A percentile compares a stretch with the other conserved stretches of the same genome.
Conservation (phyloP, 2,329 filamentous ascomycete species). For the Sporothrix globosa region DNA sequence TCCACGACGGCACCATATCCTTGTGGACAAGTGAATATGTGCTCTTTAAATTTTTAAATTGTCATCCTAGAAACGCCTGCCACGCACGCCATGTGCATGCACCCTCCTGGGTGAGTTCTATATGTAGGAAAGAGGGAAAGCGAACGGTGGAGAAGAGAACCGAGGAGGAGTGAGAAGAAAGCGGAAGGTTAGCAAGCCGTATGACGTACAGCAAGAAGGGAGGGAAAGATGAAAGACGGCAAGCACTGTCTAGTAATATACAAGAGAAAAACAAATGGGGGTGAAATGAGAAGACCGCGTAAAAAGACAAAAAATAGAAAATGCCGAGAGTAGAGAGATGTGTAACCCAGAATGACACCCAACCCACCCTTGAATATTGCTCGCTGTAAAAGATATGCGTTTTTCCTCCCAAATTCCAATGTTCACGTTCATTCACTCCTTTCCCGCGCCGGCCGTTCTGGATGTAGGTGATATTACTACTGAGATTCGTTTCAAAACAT, state of each 20-base stretch:
- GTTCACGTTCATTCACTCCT: neutral
- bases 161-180: neutral
- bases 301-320: neutral
- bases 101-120: slow-evolving; percentile 32
- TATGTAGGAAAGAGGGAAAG: slow-evolving; percentile 21
- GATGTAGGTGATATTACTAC: slow-evolving; percentile 11
- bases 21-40: neutral
- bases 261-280: neutral
- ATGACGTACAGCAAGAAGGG: neutral
- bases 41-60: slow-evolving; percentile 19
- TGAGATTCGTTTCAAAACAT: slow-evolving; percentile 18
- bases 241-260: slow-evolving; percentile 29
- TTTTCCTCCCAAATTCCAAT: neutral
- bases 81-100: slow-evolving; percentile 33
- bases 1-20: neutral
- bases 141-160: neutral
- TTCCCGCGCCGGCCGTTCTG: neutral
- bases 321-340: slow-evolving; percentile 34
- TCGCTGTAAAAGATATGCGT: slow-evolving; percentile 27
- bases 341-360: slow-evolving; percentile 2
- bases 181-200: neutral
- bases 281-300: neutral
- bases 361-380: slow-evolving; percentile 4
- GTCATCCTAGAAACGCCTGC: slow-evolving; percentile 31
- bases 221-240: slow-evolving; percentile 24